Conservation (phyloP, 2,329 filamentous ascomycete genomes). For the Alternaria burnsii region DNA sequence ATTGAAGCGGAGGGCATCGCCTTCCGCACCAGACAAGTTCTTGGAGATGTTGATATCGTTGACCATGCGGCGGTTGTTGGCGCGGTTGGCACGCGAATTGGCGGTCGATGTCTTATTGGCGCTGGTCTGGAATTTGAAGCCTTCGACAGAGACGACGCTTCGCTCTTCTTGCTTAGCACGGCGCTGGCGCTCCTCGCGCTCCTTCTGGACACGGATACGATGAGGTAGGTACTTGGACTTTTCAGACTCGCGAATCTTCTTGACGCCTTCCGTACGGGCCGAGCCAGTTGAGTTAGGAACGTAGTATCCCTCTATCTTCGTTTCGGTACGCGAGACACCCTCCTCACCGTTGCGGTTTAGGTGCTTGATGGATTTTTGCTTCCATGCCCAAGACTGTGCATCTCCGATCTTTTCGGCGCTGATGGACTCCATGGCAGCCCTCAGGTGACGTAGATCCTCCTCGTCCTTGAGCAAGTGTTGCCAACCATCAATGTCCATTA, state of each 20-base stretch:
- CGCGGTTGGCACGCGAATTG: constrained; percentile 90
- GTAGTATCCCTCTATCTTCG: constrained; percentile 74
- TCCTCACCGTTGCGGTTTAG: constrained; percentile 67
- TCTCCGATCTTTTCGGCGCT: constrained; percentile 63
- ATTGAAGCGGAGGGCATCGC: constrained; percentile 95
- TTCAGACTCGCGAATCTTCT: constrained; percentile 95
- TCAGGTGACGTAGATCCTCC: constrained; percentile 69
- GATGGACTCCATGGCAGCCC: constrained; percentile 59
- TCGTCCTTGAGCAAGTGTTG: constrained; percentile 74
- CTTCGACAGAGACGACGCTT: constrained; percentile 43
- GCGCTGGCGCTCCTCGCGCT: constrained; percentile 89
- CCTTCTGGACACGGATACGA: constrained; percentile 94
- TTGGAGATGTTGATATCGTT: constrained; percentile 97
- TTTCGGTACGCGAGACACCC: constrained; percentile 62
- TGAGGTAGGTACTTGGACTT: constrained; percentile 98
- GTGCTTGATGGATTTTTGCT: constrained; percentile 75
- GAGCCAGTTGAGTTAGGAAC: constrained; percentile 85
- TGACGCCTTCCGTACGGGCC: constrained; percentile 90
- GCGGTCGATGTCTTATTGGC: constrained; percentile 86
- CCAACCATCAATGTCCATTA: constrained; percentile 76
- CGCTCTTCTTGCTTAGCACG: constrained; percentile 69
- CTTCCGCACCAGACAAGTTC: constrained; percentile 72
- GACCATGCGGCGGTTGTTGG: constrained; percentile 92
- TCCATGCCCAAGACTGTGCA: constrained; percentile 72
- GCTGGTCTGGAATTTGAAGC: constrained; percentile 67